Conservation (phyloP, 805 yeast species). For the Tetrapisispora taiwanensis region DNA sequence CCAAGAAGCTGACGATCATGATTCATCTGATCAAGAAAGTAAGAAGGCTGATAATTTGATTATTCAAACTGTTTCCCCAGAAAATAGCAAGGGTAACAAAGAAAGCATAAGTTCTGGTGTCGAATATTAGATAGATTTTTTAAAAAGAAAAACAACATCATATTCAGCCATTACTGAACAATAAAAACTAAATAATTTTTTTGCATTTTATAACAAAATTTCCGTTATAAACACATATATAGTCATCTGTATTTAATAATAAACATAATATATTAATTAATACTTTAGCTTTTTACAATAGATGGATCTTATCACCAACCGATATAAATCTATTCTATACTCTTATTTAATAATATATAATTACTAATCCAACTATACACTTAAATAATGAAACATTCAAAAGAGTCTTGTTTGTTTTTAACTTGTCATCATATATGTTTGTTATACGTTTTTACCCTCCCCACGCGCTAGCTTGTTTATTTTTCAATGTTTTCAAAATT, state of each 20-base stretch:
- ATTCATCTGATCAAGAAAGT: background rate
- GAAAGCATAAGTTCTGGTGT: slow-evolving; percentile 3
- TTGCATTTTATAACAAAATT: background rate
- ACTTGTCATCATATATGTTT: no score
- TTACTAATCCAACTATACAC: no score
- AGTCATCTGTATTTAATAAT: background rate
- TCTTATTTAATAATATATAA: no score
- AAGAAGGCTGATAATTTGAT: background rate
- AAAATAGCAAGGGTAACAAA: slow-evolving; percentile 1
- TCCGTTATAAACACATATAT: background rate
- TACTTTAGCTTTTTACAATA: no score
- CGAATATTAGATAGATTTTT: background rate
- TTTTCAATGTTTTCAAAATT: background rate
- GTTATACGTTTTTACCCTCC: background rate
- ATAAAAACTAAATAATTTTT: no score
- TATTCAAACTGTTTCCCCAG: slow-evolving; percentile 1
- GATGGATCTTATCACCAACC: no score
- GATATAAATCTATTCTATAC: no score
- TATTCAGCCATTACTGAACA: no score
- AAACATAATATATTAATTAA: no score
- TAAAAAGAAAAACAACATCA: no score
- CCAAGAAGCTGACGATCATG: background rate
- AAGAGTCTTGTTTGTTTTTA: no score
- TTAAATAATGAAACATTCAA: no score
- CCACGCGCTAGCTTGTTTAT: background rate